These are phyloP conservation scores for Leishmania martiniquensis DNA, from an alignment of 208 protist genomes.

Conservation along the genomic window DNA sequence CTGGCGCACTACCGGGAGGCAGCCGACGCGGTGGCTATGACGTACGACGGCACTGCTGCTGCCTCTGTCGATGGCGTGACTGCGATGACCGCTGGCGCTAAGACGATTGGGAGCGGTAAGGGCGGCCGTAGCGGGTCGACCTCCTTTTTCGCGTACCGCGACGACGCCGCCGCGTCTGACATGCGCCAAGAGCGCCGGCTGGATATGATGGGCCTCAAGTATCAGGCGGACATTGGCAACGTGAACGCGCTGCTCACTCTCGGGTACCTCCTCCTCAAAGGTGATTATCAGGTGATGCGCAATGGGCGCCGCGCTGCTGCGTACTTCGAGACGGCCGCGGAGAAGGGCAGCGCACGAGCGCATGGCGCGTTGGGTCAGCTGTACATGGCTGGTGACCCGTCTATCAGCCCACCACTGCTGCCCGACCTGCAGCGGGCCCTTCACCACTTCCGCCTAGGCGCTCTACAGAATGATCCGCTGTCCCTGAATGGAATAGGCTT, in stretches of 20 bases:
- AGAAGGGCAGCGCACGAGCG: constrained; percentile 38
- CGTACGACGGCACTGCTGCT: constrained; percentile 46
- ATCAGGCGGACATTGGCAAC: constrained; percentile 54
- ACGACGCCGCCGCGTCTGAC: constrained; percentile 22
- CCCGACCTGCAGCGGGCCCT: constrained; percentile 56
- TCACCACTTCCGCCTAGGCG: constrained; percentile 69
- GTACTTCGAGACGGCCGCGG: constrained; percentile 52
- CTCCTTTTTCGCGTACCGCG: constrained; percentile 34
- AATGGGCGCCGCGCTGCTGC: constrained; percentile 41
- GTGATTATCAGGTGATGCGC: constrained; percentile 44
- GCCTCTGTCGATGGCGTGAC: constrained; percentile 8
- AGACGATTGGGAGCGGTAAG: constrained; percentile 20
- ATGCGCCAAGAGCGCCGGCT: constrained; percentile 20
- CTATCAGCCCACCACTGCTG: constrained; percentile 38
- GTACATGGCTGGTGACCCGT: constrained; percentile 57
- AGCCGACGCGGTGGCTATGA: constrained; percentile 76
- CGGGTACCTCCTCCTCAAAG: constrained; percentile 65
- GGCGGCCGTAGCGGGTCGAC: constrained; percentile 5
- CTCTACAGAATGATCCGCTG: constrained; percentile 38
- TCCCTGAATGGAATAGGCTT: constrained; percentile 86
- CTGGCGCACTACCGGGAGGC: constrained; percentile 67
- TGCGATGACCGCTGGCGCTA: constrained; percentile 4
- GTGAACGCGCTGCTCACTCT: constrained; percentile 52
- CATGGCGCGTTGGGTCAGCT: constrained; percentile 71
- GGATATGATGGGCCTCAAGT: constrained; percentile 51